A percentile compares a stretch with the other conserved stretches of the same genome.
Evolutionary conservation across 768 basidiomycete species (phyloP).

Genomic region (Kwoniella shandongensis): DNA sequence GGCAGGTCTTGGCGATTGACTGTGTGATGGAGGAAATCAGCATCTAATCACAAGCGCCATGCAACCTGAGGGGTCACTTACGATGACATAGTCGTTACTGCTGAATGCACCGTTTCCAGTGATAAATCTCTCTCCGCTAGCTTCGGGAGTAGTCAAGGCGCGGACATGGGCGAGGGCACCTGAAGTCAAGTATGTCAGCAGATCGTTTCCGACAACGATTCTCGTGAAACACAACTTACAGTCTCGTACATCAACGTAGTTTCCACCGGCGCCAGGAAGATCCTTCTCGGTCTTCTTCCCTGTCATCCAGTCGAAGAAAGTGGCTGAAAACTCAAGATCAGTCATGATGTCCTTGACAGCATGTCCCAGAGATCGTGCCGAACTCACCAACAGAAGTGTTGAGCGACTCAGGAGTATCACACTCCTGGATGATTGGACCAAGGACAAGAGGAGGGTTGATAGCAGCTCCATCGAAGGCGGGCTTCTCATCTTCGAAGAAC

Average conservation of each 20-base stretch:
- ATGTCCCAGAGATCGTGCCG: slow-evolving; percentile 7
- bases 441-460: slow-evolving; percentile 52
- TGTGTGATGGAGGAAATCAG: background rate
- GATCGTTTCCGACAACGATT: background rate
- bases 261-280: slow-evolving; percentile 31
- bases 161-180: slow-evolving; percentile 61
- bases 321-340: slow-evolving; percentile 16
- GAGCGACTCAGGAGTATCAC: slow-evolving; percentile 52
- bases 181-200: slow-evolving; percentile 56
- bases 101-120: slow-evolving; percentile 52
- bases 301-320: slow-evolving; percentile 40
- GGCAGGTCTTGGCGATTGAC: slow-evolving; percentile 34
- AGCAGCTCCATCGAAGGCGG: slow-evolving; percentile 44
- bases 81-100: slow-evolving; percentile 48
- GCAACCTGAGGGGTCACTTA: slow-evolving; percentile 17
- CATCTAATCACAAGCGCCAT: background rate
- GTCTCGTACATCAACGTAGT: slow-evolving; percentile 49
- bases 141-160: slow-evolving; percentile 60
- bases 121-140: slow-evolving; percentile 64
- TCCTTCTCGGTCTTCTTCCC: slow-evolving; percentile 49
- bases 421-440: slow-evolving; percentile 56
- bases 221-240: slow-evolving; percentile 23
- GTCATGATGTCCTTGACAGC: background rate
- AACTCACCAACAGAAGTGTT: slow-evolving; percentile 54
- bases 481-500: slow-evolving; percentile 49